Evolutionary conservation across 2,329 filamentous ascomycete species (phyloP).

Genomic region (Monilinia aucupariae): DNA sequence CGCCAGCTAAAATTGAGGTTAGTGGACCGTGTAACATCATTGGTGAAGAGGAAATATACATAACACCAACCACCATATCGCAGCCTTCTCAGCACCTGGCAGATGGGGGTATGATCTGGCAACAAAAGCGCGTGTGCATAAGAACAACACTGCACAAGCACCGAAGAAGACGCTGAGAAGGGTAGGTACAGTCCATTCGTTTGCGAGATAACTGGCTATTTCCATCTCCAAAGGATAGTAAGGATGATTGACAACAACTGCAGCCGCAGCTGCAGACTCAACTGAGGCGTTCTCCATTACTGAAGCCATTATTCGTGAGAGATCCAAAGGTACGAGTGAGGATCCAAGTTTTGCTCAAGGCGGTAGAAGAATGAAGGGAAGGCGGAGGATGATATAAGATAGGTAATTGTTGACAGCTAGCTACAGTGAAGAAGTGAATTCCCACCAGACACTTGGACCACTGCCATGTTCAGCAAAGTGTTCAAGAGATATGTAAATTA

Average conservation of each 20-base stretch:
- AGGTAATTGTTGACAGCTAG: not conserved
- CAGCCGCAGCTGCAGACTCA: slow-evolving; percentile 13
- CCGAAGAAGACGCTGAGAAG: slow-evolving; percentile 56
- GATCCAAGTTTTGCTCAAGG: not conserved
- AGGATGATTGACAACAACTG: slow-evolving; percentile 46
- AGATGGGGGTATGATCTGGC: slow-evolving; percentile 50
- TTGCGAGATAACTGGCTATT: slow-evolving; percentile 60
- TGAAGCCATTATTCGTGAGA: slow-evolving; percentile 20
- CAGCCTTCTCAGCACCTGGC: slow-evolving; percentile 48
- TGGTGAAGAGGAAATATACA: slow-evolving; percentile 44
- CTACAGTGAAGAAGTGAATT: slow-evolving; percentile 3
- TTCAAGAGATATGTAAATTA: slow-evolving; percentile 1
- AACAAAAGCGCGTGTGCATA: slow-evolving; percentile 48
- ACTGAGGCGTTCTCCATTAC: slow-evolving; percentile 24
- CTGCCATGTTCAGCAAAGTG: not conserved
- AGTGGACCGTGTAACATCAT: not conserved
- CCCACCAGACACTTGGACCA: slow-evolving; percentile 12
- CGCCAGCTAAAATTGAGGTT: slow-evolving; percentile 25
- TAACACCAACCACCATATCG: slow-evolving; percentile 70
- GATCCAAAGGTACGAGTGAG: not conserved
- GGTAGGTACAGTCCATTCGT: slow-evolving; percentile 53
- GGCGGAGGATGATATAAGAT: not conserved
- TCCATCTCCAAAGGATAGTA: slow-evolving; percentile 64
- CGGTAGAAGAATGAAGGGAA: not conserved
- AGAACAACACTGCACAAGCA: slow-evolving; percentile 53